Conservation (phyloP, 2,329 filamentous ascomycete genomes). For the Aulographum hederae region DNA sequence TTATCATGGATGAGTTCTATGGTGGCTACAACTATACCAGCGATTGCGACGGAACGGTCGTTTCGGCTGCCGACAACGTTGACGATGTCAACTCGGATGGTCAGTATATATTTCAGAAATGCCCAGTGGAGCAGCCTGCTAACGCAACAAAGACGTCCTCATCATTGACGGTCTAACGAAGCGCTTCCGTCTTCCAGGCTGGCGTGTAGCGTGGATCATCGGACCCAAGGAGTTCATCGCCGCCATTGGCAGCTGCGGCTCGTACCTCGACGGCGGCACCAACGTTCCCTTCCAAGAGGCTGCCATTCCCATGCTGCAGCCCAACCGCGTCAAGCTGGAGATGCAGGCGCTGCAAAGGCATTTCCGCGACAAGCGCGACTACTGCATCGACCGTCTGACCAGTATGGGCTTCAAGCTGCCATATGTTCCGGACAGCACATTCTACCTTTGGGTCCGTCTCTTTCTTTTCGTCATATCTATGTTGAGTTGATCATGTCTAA, state of each 20-base stretch:
- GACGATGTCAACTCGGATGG: conserved; percentile 75
- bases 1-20: conserved; percentile 97
- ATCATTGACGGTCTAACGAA: conserved; percentile 94
- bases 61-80: conserved; percentile 78
- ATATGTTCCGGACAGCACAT: conserved; percentile 75
- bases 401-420: conserved; percentile 72
- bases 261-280: conserved; percentile 85
- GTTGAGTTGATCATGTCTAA: no score
- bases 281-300: conserved; percentile 94
- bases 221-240: conserved; percentile 94
- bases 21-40: conserved; percentile 84
- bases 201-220: conserved; percentile 92
- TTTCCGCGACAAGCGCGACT: conserved; percentile 88
- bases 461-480: no score
- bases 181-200: conserved; percentile 87
- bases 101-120: conserved; percentile 16
- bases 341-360: conserved; percentile 81
- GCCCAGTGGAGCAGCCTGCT: conserved; percentile 12
- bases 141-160: conserved; percentile 68
- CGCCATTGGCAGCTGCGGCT: conserved; percentile 81
- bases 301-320: conserved; percentile 83
- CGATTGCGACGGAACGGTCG: conserved; percentile 75
- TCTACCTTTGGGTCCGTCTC: conserved; percentile 75
- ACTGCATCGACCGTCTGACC: conserved; percentile 59
- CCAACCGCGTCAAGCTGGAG: conserved; percentile 57